Conservation (phyloP, 2,329 filamentous ascomycete species). For the Exophiala spinifera region DNA sequence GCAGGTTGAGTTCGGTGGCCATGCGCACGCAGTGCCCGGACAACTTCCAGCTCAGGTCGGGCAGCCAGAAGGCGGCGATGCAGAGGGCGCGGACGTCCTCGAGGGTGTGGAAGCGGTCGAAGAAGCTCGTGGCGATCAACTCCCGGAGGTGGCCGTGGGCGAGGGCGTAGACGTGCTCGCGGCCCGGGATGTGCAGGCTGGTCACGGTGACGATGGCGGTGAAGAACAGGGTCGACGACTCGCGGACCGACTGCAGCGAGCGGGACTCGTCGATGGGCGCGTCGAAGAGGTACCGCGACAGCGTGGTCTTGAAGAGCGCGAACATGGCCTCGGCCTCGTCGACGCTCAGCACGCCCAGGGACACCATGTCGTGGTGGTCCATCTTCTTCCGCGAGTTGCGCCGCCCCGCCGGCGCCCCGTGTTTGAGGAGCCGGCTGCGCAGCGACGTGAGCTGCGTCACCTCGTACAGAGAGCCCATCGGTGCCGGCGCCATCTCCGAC, state of each 20-base stretch:
- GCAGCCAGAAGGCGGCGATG: constrained; percentile 61
- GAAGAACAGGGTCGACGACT: constrained; percentile 54
- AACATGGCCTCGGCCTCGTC: constrained; percentile 29
- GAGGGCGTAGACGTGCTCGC: constrained; percentile 50
- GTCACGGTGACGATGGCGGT: constrained; percentile 57
- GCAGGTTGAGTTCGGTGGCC: constrained; percentile 56
- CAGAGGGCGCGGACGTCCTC: constrained; percentile 60
- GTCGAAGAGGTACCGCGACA: constrained; percentile 29
- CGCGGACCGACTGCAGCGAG: constrained; percentile 52
- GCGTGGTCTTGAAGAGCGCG: constrained; percentile 25
- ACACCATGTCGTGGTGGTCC: constrained; percentile 27
- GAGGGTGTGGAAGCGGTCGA: constrained; percentile 56
- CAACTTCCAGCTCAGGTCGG: constrained; percentile 61
- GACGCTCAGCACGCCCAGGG: constrained; percentile 22
- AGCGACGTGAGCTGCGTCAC: constrained; percentile 47
- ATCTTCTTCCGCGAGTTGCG: constrained; percentile 27
- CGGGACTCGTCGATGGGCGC: constrained; percentile 49
- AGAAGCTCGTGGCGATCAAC: constrained; percentile 56
- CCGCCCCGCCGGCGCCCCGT: constrained; percentile 24
- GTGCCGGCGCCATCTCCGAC: constrained; percentile 46
- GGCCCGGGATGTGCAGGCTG: constrained; percentile 56
- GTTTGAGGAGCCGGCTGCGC: constrained; percentile 22
- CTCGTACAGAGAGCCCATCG: constrained; percentile 55
- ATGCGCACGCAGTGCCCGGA: constrained; percentile 59
- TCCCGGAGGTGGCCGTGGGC: constrained; percentile 59